Evolutionary conservation across 2,329 filamentous ascomycete species (phyloP).

Genomic region (Paraconiothyrium brasiliense): DNA sequence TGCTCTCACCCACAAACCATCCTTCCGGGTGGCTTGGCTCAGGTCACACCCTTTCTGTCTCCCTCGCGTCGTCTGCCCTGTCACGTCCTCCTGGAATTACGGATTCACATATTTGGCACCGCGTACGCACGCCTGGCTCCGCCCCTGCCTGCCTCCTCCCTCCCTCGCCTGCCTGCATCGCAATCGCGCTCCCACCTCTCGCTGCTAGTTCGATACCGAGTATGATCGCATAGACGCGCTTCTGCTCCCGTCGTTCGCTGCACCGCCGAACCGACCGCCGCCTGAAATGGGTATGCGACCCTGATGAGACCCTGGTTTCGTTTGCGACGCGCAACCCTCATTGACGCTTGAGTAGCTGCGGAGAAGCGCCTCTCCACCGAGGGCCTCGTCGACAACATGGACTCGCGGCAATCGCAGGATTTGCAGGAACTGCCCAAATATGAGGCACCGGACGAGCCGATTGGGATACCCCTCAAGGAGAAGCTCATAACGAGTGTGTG

Average conservation of each 20-base stretch:
- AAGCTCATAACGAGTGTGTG: conserved; percentile 51
- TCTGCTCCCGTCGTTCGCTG: conserved; percentile 8
- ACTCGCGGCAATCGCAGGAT: conserved; percentile 44
- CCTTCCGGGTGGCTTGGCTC: conserved; percentile 4
- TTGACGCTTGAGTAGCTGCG: conserved; percentile 42
- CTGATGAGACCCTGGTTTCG: not conserved
- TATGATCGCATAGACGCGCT: conserved; percentile 11
- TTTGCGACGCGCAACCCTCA: conserved; percentile 10
- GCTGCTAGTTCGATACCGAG: not conserved
- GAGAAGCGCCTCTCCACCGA: conserved; percentile 51
- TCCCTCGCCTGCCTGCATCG: not conserved
- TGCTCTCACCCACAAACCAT: conserved; percentile 8
- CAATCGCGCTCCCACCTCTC: not conserved
- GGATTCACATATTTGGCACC: not conserved
- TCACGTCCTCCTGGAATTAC: conserved; percentile 1
- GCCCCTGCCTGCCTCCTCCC: conserved; percentile 1
- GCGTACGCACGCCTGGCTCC: not conserved
- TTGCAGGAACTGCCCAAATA: conserved; percentile 45
- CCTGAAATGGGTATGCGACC: conserved; percentile 8
- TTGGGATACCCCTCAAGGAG: conserved; percentile 44
- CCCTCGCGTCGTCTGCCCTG: not conserved
- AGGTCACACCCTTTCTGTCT: conserved; percentile 4
- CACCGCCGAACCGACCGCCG: conserved; percentile 1
- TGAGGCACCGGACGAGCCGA: conserved; percentile 40
- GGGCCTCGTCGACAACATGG: conserved; percentile 50